Conservation (phyloP, 1,139 yeast genomes). For the Blastobotrys persicus region DNA sequence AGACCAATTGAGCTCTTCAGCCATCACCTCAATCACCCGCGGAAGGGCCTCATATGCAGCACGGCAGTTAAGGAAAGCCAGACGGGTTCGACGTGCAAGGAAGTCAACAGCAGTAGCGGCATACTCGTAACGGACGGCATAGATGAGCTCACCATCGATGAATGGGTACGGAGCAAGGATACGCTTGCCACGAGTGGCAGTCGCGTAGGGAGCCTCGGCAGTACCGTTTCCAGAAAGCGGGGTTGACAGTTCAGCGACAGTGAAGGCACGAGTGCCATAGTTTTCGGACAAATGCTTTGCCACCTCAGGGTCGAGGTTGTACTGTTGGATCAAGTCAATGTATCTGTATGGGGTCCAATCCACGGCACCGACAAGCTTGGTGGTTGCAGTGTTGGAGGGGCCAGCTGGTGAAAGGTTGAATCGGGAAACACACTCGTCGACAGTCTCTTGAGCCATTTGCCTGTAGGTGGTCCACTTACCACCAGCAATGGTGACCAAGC, state of each 20-base stretch:
- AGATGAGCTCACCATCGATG: slow-evolving; percentile 86
- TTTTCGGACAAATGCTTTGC: slow-evolving; percentile 82
- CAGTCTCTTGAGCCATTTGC: slow-evolving; percentile 96
- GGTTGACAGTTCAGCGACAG: slow-evolving; percentile 58
- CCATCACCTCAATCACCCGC: slow-evolving; percentile 84
- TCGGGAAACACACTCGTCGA: slow-evolving; percentile 65
- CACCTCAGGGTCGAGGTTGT: slow-evolving; percentile 67
- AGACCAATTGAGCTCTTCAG: slow-evolving; percentile 74
- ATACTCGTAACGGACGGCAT: slow-evolving; percentile 79
- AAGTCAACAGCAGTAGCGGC: slow-evolving; percentile 87
- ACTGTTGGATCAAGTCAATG: slow-evolving; percentile 79
- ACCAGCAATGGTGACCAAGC: slow-evolving; percentile 86
- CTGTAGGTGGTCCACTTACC: slow-evolving; percentile 99
- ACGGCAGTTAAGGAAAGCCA: slow-evolving; percentile 86
- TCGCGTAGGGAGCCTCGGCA: slow-evolving; percentile 21
- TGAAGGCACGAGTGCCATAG: slow-evolving; percentile 82
- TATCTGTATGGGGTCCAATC: slow-evolving; percentile 66
- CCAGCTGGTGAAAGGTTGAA: slow-evolving; percentile 43
- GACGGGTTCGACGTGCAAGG: slow-evolving; percentile 89
- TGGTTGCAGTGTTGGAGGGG: slow-evolving; percentile 53
- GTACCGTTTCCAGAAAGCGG: slow-evolving; percentile 27
- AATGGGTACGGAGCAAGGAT: slow-evolving; percentile 71
- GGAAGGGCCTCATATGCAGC: slow-evolving; percentile 82
- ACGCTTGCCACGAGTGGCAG: slow-evolving; percentile 37
- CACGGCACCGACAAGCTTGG: slow-evolving; percentile 71